Conservation (phyloP, 495 filamentous ascomycete genomes). For the Friedmanniomyces simplex region DNA sequence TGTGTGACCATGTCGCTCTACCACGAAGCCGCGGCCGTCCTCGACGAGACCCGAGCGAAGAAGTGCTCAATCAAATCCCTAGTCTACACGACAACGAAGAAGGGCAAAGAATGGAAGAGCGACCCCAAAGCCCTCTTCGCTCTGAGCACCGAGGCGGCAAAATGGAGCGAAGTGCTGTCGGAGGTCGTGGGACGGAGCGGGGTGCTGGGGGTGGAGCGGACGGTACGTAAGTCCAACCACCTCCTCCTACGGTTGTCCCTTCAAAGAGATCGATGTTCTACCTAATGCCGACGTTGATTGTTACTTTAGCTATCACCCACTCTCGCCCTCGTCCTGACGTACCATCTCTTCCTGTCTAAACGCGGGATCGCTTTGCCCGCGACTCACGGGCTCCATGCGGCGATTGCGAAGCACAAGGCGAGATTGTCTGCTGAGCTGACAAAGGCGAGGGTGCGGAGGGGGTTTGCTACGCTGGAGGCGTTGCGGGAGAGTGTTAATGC, state of each 20-base stretch:
- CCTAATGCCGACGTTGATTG: constrained; percentile 33
- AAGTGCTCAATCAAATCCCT: constrained; percentile 74
- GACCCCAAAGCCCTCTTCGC: constrained; percentile 76
- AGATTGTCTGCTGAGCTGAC: constrained; percentile 72
- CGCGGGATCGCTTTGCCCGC: constrained; percentile 66
- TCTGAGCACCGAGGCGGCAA: constrained; percentile 68
- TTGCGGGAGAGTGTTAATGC: constrained; percentile 48
- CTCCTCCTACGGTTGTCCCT: constrained; percentile 13
- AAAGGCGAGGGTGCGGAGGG: constrained; percentile 60
- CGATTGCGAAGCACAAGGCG: constrained; percentile 71
- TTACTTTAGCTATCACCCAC: constrained; percentile 60
- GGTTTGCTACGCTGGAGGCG: constrained; percentile 51
- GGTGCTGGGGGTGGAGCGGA: constrained; percentile 51
- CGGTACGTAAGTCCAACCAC: constrained; percentile 46
- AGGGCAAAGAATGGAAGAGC: constrained; percentile 47
- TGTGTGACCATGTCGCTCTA: constrained; percentile 90
- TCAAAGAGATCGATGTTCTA: background rate
- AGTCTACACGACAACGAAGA: constrained; percentile 59
- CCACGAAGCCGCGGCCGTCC: constrained; percentile 69
- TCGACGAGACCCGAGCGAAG: constrained; percentile 49
- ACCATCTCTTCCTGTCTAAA: constrained; percentile 77
- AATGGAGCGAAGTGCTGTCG: constrained; percentile 78
- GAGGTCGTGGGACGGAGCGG: constrained; percentile 53
- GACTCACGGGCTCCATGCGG: constrained; percentile 61
- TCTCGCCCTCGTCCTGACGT: constrained; percentile 69